These are phyloP conservation scores for Cadophora luteo-olivacea DNA, from an alignment of 2,329 filamentous ascomycete genomes.

Conservation along the genomic window DNA sequence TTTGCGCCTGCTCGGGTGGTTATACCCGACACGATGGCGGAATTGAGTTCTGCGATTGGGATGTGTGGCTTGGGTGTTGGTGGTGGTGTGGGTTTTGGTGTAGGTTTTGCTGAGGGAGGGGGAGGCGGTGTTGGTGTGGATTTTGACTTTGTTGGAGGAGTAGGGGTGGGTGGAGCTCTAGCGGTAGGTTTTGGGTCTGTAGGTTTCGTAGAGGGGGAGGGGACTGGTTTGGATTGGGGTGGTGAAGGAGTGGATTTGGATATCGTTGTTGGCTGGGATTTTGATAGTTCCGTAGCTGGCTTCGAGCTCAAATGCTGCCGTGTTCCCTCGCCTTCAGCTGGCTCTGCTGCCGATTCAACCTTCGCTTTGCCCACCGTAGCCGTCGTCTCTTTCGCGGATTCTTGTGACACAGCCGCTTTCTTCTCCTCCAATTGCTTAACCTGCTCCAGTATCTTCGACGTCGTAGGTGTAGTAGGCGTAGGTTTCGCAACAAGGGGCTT, in stretches of 20 bases:
- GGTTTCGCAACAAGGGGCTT: slow-evolving; percentile 14
- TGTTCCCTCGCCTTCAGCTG: not conserved
- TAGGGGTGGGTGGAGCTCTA: slow-evolving; percentile 12
- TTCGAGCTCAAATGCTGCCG: not conserved
- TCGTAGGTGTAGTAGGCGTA: not conserved
- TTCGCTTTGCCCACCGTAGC: not conserved
- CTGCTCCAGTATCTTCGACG: slow-evolving; percentile 16
- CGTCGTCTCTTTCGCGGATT: not conserved
- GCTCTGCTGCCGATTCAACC: not conserved
- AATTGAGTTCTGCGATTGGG: slow-evolving; percentile 41
- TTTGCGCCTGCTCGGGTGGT: slow-evolving; percentile 39
- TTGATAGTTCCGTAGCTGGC: slow-evolving; percentile 1
- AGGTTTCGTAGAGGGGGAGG: not conserved
- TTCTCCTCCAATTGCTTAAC: slow-evolving; percentile 15
- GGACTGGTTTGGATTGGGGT: not conserved
- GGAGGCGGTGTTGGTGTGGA: slow-evolving; percentile 6
- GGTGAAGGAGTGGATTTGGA: not conserved
- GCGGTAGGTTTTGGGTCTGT: not conserved
- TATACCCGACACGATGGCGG: slow-evolving; percentile 41
- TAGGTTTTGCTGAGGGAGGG: slow-evolving; percentile 19
- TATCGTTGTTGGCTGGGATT: not conserved
- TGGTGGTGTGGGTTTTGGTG: slow-evolving; percentile 5
- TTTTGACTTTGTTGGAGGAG: too few species aligned
- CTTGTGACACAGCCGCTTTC: not conserved
- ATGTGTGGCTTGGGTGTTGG: slow-evolving; percentile 25